Percentiles rank a stretch among this genome's conserved stretches.
Evolutionary conservation across 2,329 filamentous ascomycete genomes (phyloP).

Genomic region (Sporothrix brunneoviolacea): DNA sequence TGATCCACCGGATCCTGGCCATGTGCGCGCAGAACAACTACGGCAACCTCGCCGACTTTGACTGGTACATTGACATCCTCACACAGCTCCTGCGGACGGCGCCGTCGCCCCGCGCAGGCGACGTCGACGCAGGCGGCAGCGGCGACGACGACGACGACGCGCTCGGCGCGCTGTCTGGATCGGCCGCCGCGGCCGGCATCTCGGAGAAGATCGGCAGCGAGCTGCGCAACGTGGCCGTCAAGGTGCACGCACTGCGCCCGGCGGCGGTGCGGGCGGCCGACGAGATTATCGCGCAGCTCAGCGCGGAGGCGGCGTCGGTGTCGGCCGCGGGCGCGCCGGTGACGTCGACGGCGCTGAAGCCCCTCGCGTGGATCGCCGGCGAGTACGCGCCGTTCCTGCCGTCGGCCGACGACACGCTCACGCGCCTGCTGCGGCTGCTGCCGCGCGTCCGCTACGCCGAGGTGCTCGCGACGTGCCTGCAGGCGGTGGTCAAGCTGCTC

Average conservation of each 20-base stretch:
- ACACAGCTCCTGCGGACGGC: slow-evolving; percentile 75
- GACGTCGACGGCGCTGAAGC: slow-evolving; percentile 61
- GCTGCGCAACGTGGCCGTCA: slow-evolving; percentile 82
- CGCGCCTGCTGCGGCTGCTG: slow-evolving; percentile 63
- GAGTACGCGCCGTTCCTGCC: slow-evolving; percentile 74
- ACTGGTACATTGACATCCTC: slow-evolving; percentile 92
- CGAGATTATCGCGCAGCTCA: slow-evolving; percentile 58
- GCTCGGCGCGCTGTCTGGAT: background rate
- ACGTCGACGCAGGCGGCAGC: slow-evolving; percentile 32
- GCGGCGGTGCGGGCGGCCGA: slow-evolving; percentile 81
- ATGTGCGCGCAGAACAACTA: slow-evolving; percentile 93
- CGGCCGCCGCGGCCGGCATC: slow-evolving; percentile 38
- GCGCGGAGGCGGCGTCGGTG: slow-evolving; percentile 39
- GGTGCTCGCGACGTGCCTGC: slow-evolving; percentile 71
- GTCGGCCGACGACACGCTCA: slow-evolving; percentile 64
- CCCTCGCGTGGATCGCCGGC: slow-evolving; percentile 78
- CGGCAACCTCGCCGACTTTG: slow-evolving; percentile 78
- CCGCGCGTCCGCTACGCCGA: slow-evolving; percentile 52
- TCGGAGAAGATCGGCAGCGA: slow-evolving; percentile 74
- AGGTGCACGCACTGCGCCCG: slow-evolving; percentile 74
- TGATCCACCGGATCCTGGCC: slow-evolving; percentile 73
- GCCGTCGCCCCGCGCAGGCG: slow-evolving; percentile 39
- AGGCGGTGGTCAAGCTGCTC: slow-evolving; percentile 82
- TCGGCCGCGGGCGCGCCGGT: slow-evolving; percentile 41
- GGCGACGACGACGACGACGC: slow-evolving; percentile 33